phyloP scores from a whole-genome alignment of 1,284 basidiomycete genomes.

The Rhizopogon hawkerae region DNA sequence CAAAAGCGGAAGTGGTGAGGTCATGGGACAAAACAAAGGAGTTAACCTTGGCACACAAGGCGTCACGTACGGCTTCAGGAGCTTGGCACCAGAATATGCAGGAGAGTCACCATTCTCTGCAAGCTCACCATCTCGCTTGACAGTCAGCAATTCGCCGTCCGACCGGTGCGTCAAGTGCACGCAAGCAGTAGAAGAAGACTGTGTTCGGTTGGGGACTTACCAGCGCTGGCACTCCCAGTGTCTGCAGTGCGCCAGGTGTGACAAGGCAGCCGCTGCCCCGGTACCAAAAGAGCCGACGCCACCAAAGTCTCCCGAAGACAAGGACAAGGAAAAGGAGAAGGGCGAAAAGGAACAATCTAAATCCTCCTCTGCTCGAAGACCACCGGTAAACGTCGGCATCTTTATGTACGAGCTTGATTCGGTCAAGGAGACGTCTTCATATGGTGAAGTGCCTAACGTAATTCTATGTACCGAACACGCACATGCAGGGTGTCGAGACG shows the following conservation, averaged over 20 bases:
- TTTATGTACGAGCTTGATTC: slow-evolving; percentile 70
- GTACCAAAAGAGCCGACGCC: slow-evolving; percentile 42
- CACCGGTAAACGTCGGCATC: slow-evolving; percentile 67
- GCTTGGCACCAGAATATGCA: slow-evolving; percentile 79
- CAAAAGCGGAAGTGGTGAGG: slow-evolving; percentile 58
- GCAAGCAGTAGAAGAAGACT: slow-evolving; percentile 94
- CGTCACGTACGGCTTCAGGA: slow-evolving; percentile 82
- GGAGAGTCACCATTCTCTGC: slow-evolving; percentile 74
- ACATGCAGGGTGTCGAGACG: slow-evolving; percentile 53
- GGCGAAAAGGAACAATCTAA: slow-evolving; percentile 47
- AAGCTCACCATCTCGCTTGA: slow-evolving; percentile 36
- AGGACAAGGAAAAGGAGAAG: slow-evolving; percentile 32
- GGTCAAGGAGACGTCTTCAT: slow-evolving; percentile 55
- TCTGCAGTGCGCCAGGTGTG: slow-evolving; percentile 75
- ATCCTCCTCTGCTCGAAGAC: slow-evolving; percentile 54
- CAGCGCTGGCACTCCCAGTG: slow-evolving; percentile 96
- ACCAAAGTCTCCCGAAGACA: slow-evolving; percentile 33
- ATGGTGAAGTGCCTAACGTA: slow-evolving; percentile 59
- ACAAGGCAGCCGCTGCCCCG: slow-evolving; percentile 64
- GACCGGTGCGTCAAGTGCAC: slow-evolving; percentile 90
- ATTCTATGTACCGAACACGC: slow-evolving; percentile 78
- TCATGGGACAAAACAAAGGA: slow-evolving; percentile 34
- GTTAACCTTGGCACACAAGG: slow-evolving; percentile 68
- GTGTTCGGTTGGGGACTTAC: slow-evolving; percentile 86
- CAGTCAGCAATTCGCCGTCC: slow-evolving; percentile 60